A percentile compares a stretch with the other conserved stretches of the same genome.
phyloP scores from a whole-genome alignment of 768 basidiomycete species.

The Hortiboletus campestris region DNA sequence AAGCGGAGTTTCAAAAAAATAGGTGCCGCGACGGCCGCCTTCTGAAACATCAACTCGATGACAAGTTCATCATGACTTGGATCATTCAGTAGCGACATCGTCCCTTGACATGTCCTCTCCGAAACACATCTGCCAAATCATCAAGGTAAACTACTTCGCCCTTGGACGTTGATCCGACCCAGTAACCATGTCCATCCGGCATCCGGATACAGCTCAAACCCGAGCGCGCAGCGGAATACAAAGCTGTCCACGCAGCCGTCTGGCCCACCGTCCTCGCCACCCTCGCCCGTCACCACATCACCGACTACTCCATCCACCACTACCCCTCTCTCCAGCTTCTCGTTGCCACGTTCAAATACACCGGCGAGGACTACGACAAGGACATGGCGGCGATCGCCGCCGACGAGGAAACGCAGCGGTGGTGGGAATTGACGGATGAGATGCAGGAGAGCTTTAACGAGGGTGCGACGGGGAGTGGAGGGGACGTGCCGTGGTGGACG shows the following conservation, averaged over 20 bases:
- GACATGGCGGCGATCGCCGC: conserved; percentile 67
- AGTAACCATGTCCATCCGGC: not conserved
- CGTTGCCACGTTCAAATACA: conserved; percentile 80
- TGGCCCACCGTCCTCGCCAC: conserved; percentile 71
- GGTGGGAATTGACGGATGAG: conserved; percentile 74
- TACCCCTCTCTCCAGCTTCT: conserved; percentile 61
- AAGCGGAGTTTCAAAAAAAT: conserved; percentile 32
- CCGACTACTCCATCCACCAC: conserved; percentile 76
- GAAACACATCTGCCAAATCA: conserved; percentile 70
- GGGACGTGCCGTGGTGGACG: conserved; percentile 69
- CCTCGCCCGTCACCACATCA: conserved; percentile 58
- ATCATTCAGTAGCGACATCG: no score
- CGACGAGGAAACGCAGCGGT: conserved; percentile 67
- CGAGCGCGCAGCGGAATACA: conserved; percentile 49
- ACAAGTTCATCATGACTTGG: no score
- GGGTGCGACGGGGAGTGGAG: conserved; percentile 67
- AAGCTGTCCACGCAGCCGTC: conserved; percentile 55
- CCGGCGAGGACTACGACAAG: conserved; percentile 56
- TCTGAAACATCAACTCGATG: no score
- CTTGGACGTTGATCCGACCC: not conserved
- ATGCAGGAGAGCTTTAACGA: conserved; percentile 80
- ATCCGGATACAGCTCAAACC: conserved; percentile 50
- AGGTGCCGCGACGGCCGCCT: no score
- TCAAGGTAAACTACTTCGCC: conserved; percentile 45
- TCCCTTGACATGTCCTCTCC: conserved; percentile 17